Evolutionary conservation across 106 monocot genomes (phyloP).

Genomic region (Xerophyta viscosa): DNA sequence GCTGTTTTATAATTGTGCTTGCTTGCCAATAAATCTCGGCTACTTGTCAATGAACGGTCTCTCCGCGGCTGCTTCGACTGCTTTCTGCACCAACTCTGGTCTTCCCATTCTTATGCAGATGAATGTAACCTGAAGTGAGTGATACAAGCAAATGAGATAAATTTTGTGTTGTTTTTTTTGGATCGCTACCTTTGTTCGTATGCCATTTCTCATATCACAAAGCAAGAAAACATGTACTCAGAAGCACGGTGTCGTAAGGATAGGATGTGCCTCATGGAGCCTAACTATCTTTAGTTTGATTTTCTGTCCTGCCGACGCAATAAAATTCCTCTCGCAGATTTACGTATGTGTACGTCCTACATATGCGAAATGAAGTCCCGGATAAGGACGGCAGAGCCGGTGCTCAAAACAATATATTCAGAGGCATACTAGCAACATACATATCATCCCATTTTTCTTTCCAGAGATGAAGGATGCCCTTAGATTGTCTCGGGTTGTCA

Average conservation of each 20-base stretch:
- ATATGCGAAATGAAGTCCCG: too few relatives aligned
- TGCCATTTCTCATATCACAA: constrained; percentile 88
- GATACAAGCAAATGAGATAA: constrained; percentile 17
- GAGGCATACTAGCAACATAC: constrained; percentile 78
- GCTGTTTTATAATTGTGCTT: constrained; percentile 67
- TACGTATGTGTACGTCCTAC: too few relatives aligned
- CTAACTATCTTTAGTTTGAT: too few relatives aligned
- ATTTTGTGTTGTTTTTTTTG: constrained; percentile 98
- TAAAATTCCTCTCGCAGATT: too few relatives aligned
- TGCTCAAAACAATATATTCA: too few relatives aligned
- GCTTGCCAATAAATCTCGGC: constrained; percentile 81
- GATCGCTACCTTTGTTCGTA: constrained; percentile 90
- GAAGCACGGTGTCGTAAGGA: too few relatives aligned
- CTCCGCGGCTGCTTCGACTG: constrained; percentile 47
- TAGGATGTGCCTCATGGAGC: too few relatives aligned
- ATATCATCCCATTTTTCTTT: constrained; percentile 93
- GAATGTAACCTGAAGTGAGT: constrained; percentile 47
- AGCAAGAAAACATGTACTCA: constrained; percentile 87
- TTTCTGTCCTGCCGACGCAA: too few relatives aligned
- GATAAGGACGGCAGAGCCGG: too few relatives aligned
- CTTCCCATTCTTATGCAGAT: constrained; percentile 71
- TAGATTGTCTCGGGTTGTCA: constrained; percentile 65
- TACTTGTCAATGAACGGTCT: constrained; percentile 56
- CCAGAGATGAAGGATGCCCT: constrained; percentile 72
- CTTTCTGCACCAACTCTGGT: constrained; percentile 40